Conservation (phyloP, 1,284 basidiomycete genomes). For the Bjerkandera adusta region DNA sequence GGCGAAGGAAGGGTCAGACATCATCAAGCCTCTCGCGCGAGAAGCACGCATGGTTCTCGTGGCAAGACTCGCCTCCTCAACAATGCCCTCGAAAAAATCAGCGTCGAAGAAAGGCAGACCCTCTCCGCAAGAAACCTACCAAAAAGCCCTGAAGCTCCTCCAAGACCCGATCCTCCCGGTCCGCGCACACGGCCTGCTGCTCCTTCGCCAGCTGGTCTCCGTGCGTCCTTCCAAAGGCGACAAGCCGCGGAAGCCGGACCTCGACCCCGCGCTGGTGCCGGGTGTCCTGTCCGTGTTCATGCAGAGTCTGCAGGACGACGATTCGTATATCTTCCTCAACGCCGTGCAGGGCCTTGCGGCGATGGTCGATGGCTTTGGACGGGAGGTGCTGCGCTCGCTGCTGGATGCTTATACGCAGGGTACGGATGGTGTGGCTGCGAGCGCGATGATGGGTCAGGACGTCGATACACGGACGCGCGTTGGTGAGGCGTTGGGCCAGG, state of each 20-base stretch:
- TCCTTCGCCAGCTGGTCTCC: conserved; percentile 76
- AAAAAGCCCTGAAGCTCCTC: conserved; percentile 83
- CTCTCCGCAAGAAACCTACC: conserved; percentile 63
- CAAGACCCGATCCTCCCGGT: conserved; percentile 96
- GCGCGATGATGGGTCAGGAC: conserved; percentile 57
- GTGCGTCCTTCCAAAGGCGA: conserved; percentile 27
- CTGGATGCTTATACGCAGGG: conserved; percentile 61
- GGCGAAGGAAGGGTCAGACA: conserved; percentile 42
- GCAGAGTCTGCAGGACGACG: conserved; percentile 85
- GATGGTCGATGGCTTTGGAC: conserved; percentile 78
- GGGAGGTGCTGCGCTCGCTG: conserved; percentile 67
- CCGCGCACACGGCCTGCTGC: conserved; percentile 86
- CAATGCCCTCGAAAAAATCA: conserved; percentile 33
- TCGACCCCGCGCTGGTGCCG: conserved; percentile 68
- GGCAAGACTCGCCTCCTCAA: conserved; percentile 65
- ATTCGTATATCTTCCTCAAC: conserved; percentile 94
- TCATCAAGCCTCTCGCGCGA: conserved; percentile 58
- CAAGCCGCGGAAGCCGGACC: conserved; percentile 23
- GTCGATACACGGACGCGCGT: conserved; percentile 80
- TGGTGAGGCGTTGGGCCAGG: conserved; percentile 84
- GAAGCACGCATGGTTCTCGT: conserved; percentile 84
- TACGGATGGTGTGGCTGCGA: conserved; percentile 46
- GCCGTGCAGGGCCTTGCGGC: conserved; percentile 87
- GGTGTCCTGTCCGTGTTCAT: conserved; percentile 88
- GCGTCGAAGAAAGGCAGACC: conserved; percentile 38